These are phyloP conservation scores for Mortierella polycephala DNA, from an alignment of 371 early-diverging fungal genomes.

Conservation along the genomic window DNA sequence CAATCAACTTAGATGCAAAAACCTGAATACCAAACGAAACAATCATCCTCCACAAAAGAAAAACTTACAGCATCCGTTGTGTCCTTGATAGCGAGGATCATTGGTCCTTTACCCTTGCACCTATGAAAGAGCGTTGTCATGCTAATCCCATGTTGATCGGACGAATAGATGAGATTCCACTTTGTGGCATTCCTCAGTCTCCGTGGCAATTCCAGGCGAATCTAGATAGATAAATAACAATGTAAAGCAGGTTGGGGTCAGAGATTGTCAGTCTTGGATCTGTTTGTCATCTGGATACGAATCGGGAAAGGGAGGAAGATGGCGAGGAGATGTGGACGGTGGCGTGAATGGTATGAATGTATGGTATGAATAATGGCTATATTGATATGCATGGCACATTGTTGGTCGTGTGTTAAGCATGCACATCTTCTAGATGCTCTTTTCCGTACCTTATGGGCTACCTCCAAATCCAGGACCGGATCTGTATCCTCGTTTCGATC, in stretches of 20 bases:
- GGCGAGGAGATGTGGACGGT: too few relatives aligned
- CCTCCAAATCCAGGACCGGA: slow-evolving; percentile 59
- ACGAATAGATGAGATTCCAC: slow-evolving; percentile 87
- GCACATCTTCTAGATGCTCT: neutral
- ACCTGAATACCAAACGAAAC: neutral
- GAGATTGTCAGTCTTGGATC: neutral
- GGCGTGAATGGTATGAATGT: neutral
- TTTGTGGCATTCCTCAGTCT: slow-evolving; percentile 69
- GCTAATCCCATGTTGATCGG: slow-evolving; percentile 93
- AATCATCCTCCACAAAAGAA: neutral
- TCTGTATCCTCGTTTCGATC: slow-evolving; percentile 58
- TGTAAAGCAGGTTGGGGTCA: neutral
- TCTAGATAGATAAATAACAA: slow-evolving; percentile 14
- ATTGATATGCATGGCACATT: neutral
- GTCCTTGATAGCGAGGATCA: slow-evolving; percentile 80
- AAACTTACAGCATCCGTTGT: slow-evolving; percentile 66
- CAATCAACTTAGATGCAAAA: neutral
- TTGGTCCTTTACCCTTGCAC: slow-evolving; percentile 72
- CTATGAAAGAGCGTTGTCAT: slow-evolving; percentile 80
- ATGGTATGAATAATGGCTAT: neutral
- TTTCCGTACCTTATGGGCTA: slow-evolving; percentile 61
- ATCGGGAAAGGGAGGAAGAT: too few relatives aligned
- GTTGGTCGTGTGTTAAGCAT: neutral
- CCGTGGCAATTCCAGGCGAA: slow-evolving; percentile 64
- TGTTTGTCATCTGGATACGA: neutral